Evolutionary conservation across 2,329 filamentous ascomycete species (phyloP).

Genomic region (Arthrobotrys iridis): DNA sequence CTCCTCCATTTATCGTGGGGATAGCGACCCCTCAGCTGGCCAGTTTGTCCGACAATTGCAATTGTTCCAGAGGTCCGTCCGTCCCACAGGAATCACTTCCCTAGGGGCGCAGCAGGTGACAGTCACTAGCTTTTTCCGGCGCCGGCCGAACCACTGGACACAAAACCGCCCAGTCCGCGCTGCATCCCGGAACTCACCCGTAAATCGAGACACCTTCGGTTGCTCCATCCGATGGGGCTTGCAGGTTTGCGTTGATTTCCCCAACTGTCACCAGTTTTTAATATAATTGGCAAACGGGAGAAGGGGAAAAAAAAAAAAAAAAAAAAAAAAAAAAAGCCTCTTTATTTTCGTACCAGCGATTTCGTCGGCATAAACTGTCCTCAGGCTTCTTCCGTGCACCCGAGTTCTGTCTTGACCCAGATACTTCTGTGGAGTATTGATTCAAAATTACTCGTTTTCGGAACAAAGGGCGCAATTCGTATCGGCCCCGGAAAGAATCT

Average conservation of each 20-base stretch:
- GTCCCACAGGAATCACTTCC: constrained; percentile 25
- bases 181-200: constrained; percentile 33
- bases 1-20: background rate
- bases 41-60: constrained; percentile 45
- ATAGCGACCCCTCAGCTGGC: constrained; percentile 31
- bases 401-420: constrained; percentile 12
- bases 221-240: constrained; percentile 45
- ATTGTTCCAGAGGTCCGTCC: constrained; percentile 42
- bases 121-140: constrained; percentile 48
- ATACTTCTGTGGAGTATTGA: constrained; percentile 3
- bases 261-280: constrained; percentile 19
- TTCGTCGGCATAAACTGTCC: constrained; percentile 1
- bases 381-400: constrained; percentile 27
- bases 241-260: constrained; percentile 47
- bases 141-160: constrained; percentile 50
- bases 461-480: constrained; percentile 26
- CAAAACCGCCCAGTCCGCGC: constrained; percentile 13
- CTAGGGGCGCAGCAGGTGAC: constrained; percentile 13
- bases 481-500: constrained; percentile 29
- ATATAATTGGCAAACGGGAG: constrained; percentile 21
- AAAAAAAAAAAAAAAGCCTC: constrained; percentile 44
- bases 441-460: constrained; percentile 2
- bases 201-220: constrained; percentile 38
- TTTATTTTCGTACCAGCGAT: constrained; percentile 10
- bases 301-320: too few species aligned